Conservation (phyloP, 2,329 filamentous ascomycete species). For the Tetracladium maxilliforme region DNA sequence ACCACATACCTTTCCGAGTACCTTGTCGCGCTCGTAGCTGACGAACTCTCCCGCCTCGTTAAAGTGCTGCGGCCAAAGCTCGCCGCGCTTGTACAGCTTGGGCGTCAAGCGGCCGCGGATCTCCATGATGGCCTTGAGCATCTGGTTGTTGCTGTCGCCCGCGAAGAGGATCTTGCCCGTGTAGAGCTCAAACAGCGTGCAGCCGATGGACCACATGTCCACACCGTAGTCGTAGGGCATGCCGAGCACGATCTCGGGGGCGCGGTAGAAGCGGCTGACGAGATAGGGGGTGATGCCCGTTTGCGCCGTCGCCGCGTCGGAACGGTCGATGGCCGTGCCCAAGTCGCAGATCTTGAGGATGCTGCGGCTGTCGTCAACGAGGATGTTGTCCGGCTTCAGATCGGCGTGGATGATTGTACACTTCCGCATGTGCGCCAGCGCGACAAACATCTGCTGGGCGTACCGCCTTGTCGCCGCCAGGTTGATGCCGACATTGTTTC, state of each 20-base stretch:
- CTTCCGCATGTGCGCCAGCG: conserved; percentile 74
- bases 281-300: conserved; percentile 90
- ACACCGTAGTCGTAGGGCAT: conserved; percentile 89
- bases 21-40: conserved; percentile 74
- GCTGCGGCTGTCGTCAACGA: conserved; percentile 75
- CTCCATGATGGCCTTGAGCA: conserved; percentile 94
- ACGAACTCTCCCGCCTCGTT: conserved; percentile 73
- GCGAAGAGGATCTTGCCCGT: conserved; percentile 96
- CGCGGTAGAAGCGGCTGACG: conserved; percentile 92
- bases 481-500: conserved; percentile 86
- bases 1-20: conserved; percentile 60
- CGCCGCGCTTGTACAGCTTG: conserved; percentile 74
- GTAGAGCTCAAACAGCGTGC: conserved; percentile 92
- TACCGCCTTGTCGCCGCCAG: conserved; percentile 76
- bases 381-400: conserved; percentile 93
- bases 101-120: conserved; percentile 83
- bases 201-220: conserved; percentile 96
- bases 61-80: conserved; percentile 66
- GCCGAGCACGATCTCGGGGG: conserved; percentile 93
- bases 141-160: conserved; percentile 92
- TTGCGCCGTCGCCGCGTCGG: no score
- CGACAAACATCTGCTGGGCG: conserved; percentile 87
- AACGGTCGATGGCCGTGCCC: conserved; percentile 84
- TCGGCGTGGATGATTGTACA: conserved; percentile 93
- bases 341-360: conserved; percentile 90